A percentile compares a stretch with the other conserved stretches of the same genome.
Conservation (phyloP, 306 rosid genomes). For the Dalbergia cultrata region DNA sequence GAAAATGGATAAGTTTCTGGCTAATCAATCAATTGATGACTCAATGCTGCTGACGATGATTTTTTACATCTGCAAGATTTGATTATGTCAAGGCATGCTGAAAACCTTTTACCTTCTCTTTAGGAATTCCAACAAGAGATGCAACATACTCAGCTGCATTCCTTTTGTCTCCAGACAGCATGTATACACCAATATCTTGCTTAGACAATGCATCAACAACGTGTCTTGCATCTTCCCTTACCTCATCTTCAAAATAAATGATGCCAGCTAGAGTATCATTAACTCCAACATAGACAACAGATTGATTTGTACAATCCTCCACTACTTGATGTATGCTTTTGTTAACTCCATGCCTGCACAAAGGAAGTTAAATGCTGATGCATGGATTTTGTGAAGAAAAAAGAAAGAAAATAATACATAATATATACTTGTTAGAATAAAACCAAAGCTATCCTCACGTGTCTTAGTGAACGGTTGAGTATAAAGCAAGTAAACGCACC, state of each 20-base stretch:
- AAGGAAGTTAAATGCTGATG: conserved; percentile 25
- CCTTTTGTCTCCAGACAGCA: conserved; percentile 96
- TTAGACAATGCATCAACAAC: conserved; percentile 72
- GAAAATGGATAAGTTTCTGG: conserved; percentile 26
- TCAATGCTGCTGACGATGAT: conserved; percentile 25
- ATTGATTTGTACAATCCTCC: conserved; percentile 66
- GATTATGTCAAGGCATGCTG: conserved; percentile 2
- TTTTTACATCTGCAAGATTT: conserved; percentile 23
- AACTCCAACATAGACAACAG: conserved; percentile 85
- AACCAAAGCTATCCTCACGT: conserved; percentile 3
- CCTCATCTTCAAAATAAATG: conserved; percentile 86
- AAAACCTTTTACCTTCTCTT: conserved; percentile 65
- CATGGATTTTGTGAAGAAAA: conserved; percentile 22
- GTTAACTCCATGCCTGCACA: conserved; percentile 77
- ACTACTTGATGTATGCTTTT: conserved; percentile 59
- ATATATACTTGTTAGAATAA: conserved; percentile 4
- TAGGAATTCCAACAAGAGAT: conserved; percentile 87
- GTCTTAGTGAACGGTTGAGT: conserved; percentile 25
- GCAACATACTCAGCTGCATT: conserved; percentile 87
- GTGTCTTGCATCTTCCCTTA: conserved; percentile 83
- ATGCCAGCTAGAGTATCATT: conserved; percentile 75
- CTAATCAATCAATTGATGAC: conserved; percentile 19
- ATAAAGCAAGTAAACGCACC: conserved; percentile 30
- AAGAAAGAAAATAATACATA: conserved; percentile 9
- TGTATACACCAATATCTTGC: conserved; percentile 77